These are phyloP conservation scores for Cladophialophora chaetospira DNA, from an alignment of 2,329 filamentous ascomycete genomes.

Conservation along the genomic window DNA sequence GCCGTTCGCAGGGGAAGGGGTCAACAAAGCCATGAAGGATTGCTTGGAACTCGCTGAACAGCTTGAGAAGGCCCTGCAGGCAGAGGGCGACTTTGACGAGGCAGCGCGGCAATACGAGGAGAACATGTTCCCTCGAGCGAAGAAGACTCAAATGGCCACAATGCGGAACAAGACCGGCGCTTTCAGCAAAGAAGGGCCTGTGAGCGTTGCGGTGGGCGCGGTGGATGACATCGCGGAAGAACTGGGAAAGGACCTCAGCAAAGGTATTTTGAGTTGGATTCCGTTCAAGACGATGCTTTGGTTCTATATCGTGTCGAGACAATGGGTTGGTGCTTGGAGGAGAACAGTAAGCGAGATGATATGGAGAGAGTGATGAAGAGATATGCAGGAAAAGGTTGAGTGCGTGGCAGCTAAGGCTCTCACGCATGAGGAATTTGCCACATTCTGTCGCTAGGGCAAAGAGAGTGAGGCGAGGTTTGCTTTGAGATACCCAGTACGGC, in stretches of 20 bases:
- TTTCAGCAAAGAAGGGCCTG: conserved; percentile 33
- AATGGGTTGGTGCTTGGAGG: conserved; percentile 14
- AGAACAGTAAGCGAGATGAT: conserved; percentile 9
- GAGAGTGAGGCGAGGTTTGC: too few relatives aligned
- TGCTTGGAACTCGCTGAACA: conserved; percentile 32
- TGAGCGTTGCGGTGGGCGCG: conserved; percentile 21
- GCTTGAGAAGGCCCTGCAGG: conserved; percentile 27
- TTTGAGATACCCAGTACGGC: too few relatives aligned
- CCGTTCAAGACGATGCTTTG: conserved; percentile 21
- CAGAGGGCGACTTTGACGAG: conserved; percentile 24
- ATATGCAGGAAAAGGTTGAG: background rate
- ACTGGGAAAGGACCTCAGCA: conserved; percentile 19
- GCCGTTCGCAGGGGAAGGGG: conserved; percentile 38
- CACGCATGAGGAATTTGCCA: too few relatives aligned
- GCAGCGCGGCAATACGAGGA: conserved; percentile 34
- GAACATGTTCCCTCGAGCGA: conserved; percentile 33
- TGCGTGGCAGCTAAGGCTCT: background rate
- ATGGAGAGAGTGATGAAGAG: conserved; percentile 1
- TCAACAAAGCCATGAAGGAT: conserved; percentile 38
- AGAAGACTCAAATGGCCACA: conserved; percentile 32
- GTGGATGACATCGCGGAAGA: conserved; percentile 18
- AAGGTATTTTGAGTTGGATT: conserved; percentile 22
- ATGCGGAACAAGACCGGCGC: conserved; percentile 32
- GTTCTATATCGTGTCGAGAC: background rate
- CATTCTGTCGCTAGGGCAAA: too few relatives aligned